A percentile compares a stretch with the other conserved stretches of the same genome.
Evolutionary conservation across 139 green algal species (phyloP).

Genomic region (Tetratostichococcus sp.): DNA sequence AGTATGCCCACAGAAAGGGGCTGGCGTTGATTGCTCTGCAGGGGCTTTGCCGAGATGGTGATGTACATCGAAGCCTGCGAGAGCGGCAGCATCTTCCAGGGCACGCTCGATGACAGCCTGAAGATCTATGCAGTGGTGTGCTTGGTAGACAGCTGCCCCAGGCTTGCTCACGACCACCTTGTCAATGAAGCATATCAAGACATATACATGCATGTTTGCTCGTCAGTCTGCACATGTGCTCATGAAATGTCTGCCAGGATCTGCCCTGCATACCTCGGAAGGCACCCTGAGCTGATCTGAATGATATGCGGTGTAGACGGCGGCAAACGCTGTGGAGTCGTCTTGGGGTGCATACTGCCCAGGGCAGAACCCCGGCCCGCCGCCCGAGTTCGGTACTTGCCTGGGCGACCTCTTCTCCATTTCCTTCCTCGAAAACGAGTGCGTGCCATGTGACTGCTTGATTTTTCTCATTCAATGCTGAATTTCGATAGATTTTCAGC

Average conservation of each 20-base stretch:
- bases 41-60: constrained; percentile 81
- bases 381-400: constrained; percentile 74
- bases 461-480: too few species aligned
- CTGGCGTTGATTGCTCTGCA: too few species aligned
- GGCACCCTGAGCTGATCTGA: too few species aligned
- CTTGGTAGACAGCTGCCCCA: too few species aligned
- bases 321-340: constrained; percentile 80
- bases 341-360: neutral
- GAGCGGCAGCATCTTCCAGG: constrained; percentile 89
- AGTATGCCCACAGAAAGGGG: too few species aligned
- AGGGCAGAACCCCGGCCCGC: constrained; percentile 20
- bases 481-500: too few species aligned
- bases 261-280: too few species aligned
- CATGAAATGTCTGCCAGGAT: too few species aligned
- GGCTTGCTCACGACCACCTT: too few species aligned
- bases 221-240: too few species aligned
- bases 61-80: constrained; percentile 91
- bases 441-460: neutral
- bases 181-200: too few species aligned
- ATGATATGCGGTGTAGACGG: constrained; percentile 41
- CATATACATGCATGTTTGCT: too few species aligned
- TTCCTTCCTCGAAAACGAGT: constrained; percentile 89
- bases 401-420: constrained; percentile 94
- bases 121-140: constrained; percentile 55
- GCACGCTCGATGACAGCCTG: constrained; percentile 52